phyloP scores from a whole-genome alignment of 2,329 filamentous ascomycete species.

The Pseudohalonectria lignicola region DNA sequence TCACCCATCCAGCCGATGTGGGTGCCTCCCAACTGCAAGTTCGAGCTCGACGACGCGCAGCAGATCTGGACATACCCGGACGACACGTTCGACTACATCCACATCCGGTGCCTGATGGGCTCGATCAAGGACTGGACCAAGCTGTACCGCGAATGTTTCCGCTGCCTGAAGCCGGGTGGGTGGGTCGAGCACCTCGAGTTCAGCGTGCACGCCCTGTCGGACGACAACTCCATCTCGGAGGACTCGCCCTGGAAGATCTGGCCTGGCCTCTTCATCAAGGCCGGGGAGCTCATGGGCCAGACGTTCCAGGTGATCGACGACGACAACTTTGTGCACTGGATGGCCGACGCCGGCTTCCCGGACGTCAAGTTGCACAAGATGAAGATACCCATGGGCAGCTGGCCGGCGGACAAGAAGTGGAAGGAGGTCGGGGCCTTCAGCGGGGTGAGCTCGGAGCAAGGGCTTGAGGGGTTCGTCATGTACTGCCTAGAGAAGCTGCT shows the following conservation, averaged over 20 bases:
- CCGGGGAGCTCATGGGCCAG: conserved; percentile 4
- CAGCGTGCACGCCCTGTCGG: not conserved
- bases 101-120: conserved; percentile 42
- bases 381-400: conserved; percentile 7
- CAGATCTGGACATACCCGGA: conserved; percentile 33
- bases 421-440: conserved; percentile 8
- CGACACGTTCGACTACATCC: conserved; percentile 46
- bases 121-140: conserved; percentile 41
- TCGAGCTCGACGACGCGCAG: conserved; percentile 53
- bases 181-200: conserved; percentile 12
- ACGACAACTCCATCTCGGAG: conserved; percentile 13
- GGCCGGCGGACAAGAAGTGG: conserved; percentile 6
- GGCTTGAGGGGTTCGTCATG: conserved; percentile 8
- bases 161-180: conserved; percentile 31
- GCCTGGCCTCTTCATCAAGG: conserved; percentile 3
- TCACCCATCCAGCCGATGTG: conserved; percentile 37
- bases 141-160: conserved; percentile 27
- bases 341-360: conserved; percentile 6
- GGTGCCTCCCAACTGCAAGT: conserved; percentile 51
- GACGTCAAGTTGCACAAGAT: conserved; percentile 1
- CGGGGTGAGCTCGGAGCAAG: conserved; percentile 5
- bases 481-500: conserved; percentile 6
- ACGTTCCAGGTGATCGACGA: conserved; percentile 3
- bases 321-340: conserved; percentile 2
- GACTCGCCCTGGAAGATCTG: conserved; percentile 1